Evolutionary conservation across 371 early-diverging fungal species (phyloP).

Genomic region (Apophysomyces elegans): DNA sequence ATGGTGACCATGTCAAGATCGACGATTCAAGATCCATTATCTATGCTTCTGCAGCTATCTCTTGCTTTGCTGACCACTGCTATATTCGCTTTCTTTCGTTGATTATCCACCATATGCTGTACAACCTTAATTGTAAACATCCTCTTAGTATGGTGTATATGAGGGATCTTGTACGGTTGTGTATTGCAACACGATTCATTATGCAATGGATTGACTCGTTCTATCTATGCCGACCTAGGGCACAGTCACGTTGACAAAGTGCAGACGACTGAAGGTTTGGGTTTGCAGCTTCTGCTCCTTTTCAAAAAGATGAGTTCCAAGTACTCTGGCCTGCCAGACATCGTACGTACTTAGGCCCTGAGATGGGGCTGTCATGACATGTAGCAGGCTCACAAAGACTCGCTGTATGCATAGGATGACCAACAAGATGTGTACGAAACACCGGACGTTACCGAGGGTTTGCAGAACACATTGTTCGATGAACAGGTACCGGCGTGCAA

Average conservation of each 20-base stretch:
- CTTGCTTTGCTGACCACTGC: no score
- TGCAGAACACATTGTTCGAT: constrained; percentile 43
- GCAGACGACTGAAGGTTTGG: neutral
- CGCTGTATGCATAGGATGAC: constrained; percentile 54
- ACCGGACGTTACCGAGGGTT: constrained; percentile 61
- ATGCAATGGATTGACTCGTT: no score
- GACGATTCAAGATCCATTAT: no score
- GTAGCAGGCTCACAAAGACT: neutral
- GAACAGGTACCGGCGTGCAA: constrained; percentile 50
- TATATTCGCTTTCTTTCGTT: no score
- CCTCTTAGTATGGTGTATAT: no score
- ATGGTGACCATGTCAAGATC: no score
- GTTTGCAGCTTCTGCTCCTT: neutral
- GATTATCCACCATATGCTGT: no score
- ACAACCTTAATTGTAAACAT: no score
- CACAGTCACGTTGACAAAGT: neutral
- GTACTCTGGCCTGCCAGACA: constrained; percentile 72
- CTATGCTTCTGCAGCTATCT: no score
- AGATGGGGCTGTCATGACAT: neutral
- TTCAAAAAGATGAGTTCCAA: constrained; percentile 58
- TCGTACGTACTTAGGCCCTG: constrained; percentile 44
- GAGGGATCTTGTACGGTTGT: no score
- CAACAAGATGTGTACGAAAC: constrained; percentile 90
- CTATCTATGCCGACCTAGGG: neutral
- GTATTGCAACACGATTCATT: no score